Percentiles rank a stretch among this genome's conserved stretches.
phyloP scores from a whole-genome alignment of 352 stramenopile genomes.

The Globisporangium sylvaticum region DNA sequence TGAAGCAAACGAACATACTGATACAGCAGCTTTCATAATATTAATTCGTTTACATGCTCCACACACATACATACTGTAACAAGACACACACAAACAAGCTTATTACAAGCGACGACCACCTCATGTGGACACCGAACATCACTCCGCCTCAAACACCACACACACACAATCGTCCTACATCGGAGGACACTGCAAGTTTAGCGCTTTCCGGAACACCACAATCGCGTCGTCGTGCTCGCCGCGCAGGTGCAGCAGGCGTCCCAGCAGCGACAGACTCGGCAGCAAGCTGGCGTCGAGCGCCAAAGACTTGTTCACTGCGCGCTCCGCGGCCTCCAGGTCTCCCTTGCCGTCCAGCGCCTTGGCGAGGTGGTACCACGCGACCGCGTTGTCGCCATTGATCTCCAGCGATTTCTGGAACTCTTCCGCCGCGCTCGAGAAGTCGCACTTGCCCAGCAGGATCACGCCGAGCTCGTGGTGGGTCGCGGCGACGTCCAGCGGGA shows the following conservation, averaged over 20 bases:
- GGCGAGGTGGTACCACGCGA: slow-evolving; percentile 51
- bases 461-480: slow-evolving; percentile 55
- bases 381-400: slow-evolving; percentile 32
- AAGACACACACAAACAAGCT: not conserved
- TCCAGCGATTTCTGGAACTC: slow-evolving; percentile 44
- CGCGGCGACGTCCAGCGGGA: slow-evolving; percentile 37
- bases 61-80: not conserved
- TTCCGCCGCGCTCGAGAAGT: slow-evolving; percentile 31
- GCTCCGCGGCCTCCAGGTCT: slow-evolving; percentile 35
- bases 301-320: slow-evolving; percentile 44
- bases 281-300: slow-evolving; percentile 43
- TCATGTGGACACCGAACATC: not conserved
- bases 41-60: not conserved
- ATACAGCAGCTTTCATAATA: not conserved
- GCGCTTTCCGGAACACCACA: slow-evolving; percentile 48
- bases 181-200: slow-evolving; percentile 50
- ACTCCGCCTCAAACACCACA: not conserved
- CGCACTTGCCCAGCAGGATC: slow-evolving; percentile 37
- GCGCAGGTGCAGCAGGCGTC: slow-evolving; percentile 55
- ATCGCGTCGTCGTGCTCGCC: slow-evolving; percentile 73
- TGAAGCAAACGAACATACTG: not conserved
- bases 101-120: not conserved
- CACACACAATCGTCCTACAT: not conserved
- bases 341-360: slow-evolving; percentile 56
- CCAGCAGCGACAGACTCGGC: slow-evolving; percentile 52